These are phyloP conservation scores for Cucurbitaria berberidis DNA, from an alignment of 2,329 filamentous ascomycete species.

Conservation along the genomic window DNA sequence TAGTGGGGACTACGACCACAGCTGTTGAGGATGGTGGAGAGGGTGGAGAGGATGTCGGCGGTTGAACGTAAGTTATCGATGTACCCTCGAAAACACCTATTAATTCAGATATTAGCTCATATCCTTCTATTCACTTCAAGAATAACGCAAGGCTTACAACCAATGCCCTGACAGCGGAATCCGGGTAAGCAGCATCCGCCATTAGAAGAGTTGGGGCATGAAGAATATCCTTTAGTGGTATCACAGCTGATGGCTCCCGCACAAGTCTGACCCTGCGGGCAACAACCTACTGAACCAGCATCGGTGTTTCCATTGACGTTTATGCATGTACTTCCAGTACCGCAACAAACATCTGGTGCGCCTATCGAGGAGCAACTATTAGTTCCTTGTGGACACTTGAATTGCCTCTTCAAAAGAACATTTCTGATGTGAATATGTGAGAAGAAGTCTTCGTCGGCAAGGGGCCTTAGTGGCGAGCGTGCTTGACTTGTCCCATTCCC, in stretches of 20 bases:
- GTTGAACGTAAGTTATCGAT: constrained; percentile 39
- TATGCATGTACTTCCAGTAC: constrained; percentile 69
- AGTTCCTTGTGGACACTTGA: constrained; percentile 71
- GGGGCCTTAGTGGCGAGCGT: constrained; percentile 35
- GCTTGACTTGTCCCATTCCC: constrained; percentile 31
- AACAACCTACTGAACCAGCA: constrained; percentile 77
- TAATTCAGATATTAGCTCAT: constrained; percentile 6
- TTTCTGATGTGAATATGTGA: constrained; percentile 47
- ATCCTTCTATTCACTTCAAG: background rate
- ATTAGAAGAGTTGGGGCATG: constrained; percentile 68
- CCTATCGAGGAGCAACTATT: constrained; percentile 68
- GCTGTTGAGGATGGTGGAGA: constrained; percentile 45
- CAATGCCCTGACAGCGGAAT: constrained; percentile 71
- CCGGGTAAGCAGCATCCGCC: constrained; percentile 79
- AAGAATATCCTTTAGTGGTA: constrained; percentile 63
- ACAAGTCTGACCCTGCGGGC: constrained; percentile 69
- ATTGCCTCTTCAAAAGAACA: constrained; percentile 61
- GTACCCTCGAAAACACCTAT: constrained; percentile 41
- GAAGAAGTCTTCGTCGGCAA: constrained; percentile 38
- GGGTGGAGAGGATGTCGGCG: constrained; percentile 35
- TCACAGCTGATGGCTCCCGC: constrained; percentile 69
- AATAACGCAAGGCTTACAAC: constrained; percentile 63
- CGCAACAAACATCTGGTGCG: constrained; percentile 75
- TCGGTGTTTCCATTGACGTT: constrained; percentile 53
- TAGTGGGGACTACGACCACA: constrained; percentile 48